phyloP scores from a whole-genome alignment of 805 yeast genomes.

The Yarrowia sp. region DNA sequence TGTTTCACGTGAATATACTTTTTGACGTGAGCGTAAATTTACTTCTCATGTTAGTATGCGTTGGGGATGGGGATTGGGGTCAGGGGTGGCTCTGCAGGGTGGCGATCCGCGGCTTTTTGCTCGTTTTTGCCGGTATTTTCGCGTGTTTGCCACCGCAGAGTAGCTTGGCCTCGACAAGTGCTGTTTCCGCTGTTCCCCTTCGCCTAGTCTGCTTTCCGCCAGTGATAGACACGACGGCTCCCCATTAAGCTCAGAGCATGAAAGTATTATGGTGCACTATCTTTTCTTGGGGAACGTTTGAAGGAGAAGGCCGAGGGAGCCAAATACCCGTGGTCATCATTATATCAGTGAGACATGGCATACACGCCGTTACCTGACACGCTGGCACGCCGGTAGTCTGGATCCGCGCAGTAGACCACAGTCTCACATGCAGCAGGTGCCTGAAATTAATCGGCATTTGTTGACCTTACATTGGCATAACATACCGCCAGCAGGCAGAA shows the following conservation, averaged over 20 bases:
- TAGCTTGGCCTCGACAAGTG: too few relatives aligned
- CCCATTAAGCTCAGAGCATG: constrained; percentile 18
- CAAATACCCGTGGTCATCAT: background rate
- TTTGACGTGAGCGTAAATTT: constrained; percentile 16
- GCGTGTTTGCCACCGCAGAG: background rate
- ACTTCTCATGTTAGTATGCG: constrained; percentile 15
- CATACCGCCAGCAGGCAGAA: too few relatives aligned
- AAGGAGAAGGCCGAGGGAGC: too few relatives aligned
- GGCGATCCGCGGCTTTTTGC: background rate
- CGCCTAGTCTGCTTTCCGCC: background rate
- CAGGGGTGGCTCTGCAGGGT: constrained; percentile 1
- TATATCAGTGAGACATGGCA: background rate
- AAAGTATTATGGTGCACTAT: background rate
- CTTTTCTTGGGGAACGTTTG: background rate
- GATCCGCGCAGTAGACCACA: too few relatives aligned
- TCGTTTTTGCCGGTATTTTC: too few relatives aligned
- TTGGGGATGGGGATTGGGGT: constrained; percentile 23
- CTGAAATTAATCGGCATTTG: constrained; percentile 16
- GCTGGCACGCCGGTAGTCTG: too few relatives aligned
- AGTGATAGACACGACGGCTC: background rate
- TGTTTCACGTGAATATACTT: constrained; percentile 25
- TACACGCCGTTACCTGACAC: too few relatives aligned
- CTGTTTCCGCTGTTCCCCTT: too few relatives aligned
- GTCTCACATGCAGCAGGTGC: constrained; percentile 2
- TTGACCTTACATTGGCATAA: too few relatives aligned